Evolutionary conservation across 2,329 filamentous ascomycete genomes (phyloP).

Genomic region (Lasiodiplodia citricola): DNA sequence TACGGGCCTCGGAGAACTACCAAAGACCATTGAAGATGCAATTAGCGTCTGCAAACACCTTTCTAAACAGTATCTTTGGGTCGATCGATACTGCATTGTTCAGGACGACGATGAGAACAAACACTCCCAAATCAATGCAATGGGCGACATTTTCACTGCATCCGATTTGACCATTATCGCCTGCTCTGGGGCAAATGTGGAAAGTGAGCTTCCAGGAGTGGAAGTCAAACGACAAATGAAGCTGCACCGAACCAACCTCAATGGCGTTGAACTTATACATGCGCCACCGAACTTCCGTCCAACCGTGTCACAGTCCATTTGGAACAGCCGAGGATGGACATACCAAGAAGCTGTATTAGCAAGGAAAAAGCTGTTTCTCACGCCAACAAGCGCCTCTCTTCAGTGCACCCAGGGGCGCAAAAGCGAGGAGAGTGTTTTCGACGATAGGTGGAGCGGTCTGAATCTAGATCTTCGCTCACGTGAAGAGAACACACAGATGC

Average conservation of each 20-base stretch:
- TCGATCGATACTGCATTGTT: not conserved
- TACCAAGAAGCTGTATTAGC: not conserved
- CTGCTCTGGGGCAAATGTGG: not conserved
- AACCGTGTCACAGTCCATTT: too few relatives aligned
- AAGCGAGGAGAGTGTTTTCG: too few relatives aligned
- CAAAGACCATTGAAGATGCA: not conserved
- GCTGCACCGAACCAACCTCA: too few relatives aligned
- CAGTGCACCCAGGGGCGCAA: too few relatives aligned
- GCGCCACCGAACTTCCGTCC: fast-evolving
- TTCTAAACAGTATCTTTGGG: not conserved
- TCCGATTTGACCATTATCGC: not conserved
- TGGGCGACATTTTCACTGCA: not conserved
- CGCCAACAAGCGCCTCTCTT: too few relatives aligned
- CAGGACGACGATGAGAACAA: not conserved
- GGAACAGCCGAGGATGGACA: too few relatives aligned
- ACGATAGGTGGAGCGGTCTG: too few relatives aligned
- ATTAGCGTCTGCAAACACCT: not conserved
- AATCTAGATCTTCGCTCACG: too few relatives aligned
- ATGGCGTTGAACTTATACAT: not conserved
- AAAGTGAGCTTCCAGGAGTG: not conserved
- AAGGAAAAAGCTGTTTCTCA: not conserved
- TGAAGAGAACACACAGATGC: too few relatives aligned
- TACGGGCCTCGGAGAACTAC: too few relatives aligned
- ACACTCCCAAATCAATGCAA: not conserved
- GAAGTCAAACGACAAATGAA: not conserved